Conservation (phyloP, 305 asterid species). For the Plantago rigida region DNA sequence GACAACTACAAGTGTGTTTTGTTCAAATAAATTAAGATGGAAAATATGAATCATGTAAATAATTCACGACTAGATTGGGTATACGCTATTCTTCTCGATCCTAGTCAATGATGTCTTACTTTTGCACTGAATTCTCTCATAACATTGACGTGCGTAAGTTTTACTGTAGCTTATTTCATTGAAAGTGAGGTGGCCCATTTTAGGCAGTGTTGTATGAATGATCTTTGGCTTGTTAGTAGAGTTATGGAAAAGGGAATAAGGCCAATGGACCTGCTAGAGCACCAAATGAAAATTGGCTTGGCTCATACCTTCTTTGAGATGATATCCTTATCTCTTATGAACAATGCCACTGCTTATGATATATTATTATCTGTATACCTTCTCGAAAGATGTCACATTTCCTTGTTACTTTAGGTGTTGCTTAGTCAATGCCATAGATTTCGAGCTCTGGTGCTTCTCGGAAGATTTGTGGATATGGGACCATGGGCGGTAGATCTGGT, state of each 20-base stretch:
- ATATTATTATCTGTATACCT: not conserved
- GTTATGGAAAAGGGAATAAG: not conserved
- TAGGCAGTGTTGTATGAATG: not conserved
- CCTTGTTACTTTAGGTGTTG: constrained; percentile 54
- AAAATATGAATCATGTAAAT: not conserved
- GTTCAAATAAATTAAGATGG: not conserved
- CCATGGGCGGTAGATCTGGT: constrained; percentile 99
- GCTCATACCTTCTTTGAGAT: not conserved
- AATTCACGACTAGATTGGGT: not conserved
- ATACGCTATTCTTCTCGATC: not conserved
- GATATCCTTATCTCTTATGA: not conserved
- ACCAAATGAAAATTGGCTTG: not conserved
- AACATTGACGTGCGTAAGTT: no score
- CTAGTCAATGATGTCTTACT: not conserved
- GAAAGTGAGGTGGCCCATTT: no score
- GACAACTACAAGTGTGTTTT: not conserved
- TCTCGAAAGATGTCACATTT: constrained; percentile 7
- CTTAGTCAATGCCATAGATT: constrained; percentile 98
- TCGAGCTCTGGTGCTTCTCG: constrained; percentile 96
- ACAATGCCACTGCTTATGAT: not conserved
- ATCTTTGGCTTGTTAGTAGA: not conserved
- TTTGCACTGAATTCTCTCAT: not conserved
- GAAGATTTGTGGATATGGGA: constrained; percentile 99
- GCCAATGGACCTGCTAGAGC: not conserved
- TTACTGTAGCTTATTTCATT: no score